These are phyloP conservation scores for Phytophthora foliorum DNA, from an alignment of 352 stramenopile species.

Conservation along the genomic window DNA sequence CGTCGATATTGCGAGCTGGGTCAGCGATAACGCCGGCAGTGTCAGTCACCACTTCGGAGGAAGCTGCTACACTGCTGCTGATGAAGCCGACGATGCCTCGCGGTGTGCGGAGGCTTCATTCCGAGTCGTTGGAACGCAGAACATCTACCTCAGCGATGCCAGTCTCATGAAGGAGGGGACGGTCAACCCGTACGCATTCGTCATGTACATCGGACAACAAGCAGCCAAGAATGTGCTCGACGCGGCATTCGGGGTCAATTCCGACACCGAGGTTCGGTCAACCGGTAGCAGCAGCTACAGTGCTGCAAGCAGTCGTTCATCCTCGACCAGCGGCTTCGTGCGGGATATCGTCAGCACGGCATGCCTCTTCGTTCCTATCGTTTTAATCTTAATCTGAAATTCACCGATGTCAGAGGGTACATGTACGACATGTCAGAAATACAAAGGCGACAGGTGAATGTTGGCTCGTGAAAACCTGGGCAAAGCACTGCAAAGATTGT, in stretches of 20 bases:
- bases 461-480: too few relatives aligned
- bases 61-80: conserved; percentile 49
- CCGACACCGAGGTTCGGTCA: conserved; percentile 3
- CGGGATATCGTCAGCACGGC: conserved; percentile 4
- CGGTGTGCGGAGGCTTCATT: conserved; percentile 34
- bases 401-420: too few relatives aligned
- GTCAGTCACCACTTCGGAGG: conserved; percentile 58
- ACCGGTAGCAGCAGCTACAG: conserved; percentile 7
- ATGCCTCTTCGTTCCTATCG: not conserved
- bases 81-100: conserved; percentile 34
- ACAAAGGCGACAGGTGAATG: too few relatives aligned
- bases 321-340: conserved; percentile 9
- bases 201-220: conserved; percentile 63
- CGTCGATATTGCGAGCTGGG: conserved; percentile 41
- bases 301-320: conserved; percentile 1
- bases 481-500: too few relatives aligned
- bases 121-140: conserved; percentile 47
- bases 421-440: too few relatives aligned
- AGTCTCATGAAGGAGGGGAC: conserved; percentile 61
- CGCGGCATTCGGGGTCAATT: conserved; percentile 33
- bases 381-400: too few relatives aligned
- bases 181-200: conserved; percentile 58
- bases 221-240: conserved; percentile 48
- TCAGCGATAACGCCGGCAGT: conserved; percentile 31
- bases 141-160: conserved; percentile 52